These are phyloP conservation scores for Eleusine coracana DNA, from an alignment of 176 grass and related monocot genomes.

Conservation along the genomic window DNA sequence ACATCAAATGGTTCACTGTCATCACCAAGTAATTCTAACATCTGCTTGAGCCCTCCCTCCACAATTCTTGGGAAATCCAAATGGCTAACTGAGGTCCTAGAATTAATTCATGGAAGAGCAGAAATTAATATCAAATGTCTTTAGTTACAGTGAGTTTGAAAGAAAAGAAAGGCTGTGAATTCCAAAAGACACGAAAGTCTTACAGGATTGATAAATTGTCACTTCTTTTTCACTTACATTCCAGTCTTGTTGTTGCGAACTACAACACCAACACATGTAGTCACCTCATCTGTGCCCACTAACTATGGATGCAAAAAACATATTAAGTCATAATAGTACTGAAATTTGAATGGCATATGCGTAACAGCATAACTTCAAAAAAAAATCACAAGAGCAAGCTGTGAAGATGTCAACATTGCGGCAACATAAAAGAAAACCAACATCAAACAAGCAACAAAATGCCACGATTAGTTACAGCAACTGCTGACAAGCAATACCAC, in stretches of 20 bases:
- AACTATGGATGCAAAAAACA: slow-evolving; percentile 53
- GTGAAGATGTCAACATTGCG: background rate
- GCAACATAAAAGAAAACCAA: background rate
- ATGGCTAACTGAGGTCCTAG: slow-evolving; percentile 79
- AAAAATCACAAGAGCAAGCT: background rate
- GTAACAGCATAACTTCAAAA: background rate
- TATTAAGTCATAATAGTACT: slow-evolving; percentile 1
- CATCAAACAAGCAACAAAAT: background rate
- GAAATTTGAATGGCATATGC: background rate
- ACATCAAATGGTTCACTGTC: slow-evolving; percentile 77
- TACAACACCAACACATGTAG: slow-evolving; percentile 84
- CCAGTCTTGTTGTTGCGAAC: slow-evolving; percentile 77
- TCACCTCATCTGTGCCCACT: slow-evolving; percentile 85
- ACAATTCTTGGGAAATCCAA: slow-evolving; percentile 85
- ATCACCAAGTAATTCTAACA: slow-evolving; percentile 74
- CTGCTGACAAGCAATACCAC: background rate
- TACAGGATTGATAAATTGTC: slow-evolving; percentile 41
- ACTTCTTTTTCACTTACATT: slow-evolving; percentile 82
- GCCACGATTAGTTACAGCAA: background rate
- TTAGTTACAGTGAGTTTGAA: background rate
- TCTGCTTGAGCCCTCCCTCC: slow-evolving; percentile 71
- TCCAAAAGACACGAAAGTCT: slow-evolving; percentile 33
- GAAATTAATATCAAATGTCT: slow-evolving; percentile 8
- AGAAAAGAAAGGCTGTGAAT: slow-evolving; percentile 10
- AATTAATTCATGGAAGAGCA: slow-evolving; percentile 32